Base-by-base conservation (phyloP, 306 rosid species). In the Neltuma alba region DNA sequence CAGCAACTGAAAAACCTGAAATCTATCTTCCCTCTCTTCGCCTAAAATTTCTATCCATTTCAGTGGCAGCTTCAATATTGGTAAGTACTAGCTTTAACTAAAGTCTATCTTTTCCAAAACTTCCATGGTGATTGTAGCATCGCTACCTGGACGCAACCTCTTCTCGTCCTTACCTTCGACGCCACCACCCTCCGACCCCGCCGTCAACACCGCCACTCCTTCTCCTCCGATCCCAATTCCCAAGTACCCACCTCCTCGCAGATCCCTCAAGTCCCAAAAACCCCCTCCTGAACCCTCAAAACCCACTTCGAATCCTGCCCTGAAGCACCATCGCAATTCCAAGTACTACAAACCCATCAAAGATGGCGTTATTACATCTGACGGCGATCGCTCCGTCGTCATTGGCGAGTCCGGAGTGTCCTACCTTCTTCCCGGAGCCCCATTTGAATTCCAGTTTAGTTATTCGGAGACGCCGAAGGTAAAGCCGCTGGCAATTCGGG, bases 371-470 rank as follows among this genome's bases (percentile, higher is more conserved):
- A 65, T 89, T 65, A 16, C 93, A 4, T 71, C 93, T n/a, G 91
- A 85, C 52, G 93, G 87, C 64, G 93, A 89, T 40, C 97, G 94
- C 20, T 79, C 94, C 79, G 93, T 94, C 38, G 79, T 94, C 38
- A 72, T 94, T 34, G 97, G 97, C 3, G 93, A 91, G 2, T 91
- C 97, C 44, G 98, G 98, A 45, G 81, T 94, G 7, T 92, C 98
- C 14, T 92, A 92, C 75, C 88, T 80, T 14, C 97, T 94, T 33
- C 97, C 98, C 2, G 97, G 92, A 14, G 97, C 97, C 3, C 98
- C 97, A 1, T 94, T 94, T 72, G 97, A 94, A 88, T 92, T 94
- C 79, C 97, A 92, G 74, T 60, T 93, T 93, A 94, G 98, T 60
- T 92, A 94, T 88, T 92, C 98, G 20, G 97, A 92, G 86, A 91